Conservation (phyloP, 2,329 filamentous ascomycete species). For the Cladophialophora carrionii region DNA sequence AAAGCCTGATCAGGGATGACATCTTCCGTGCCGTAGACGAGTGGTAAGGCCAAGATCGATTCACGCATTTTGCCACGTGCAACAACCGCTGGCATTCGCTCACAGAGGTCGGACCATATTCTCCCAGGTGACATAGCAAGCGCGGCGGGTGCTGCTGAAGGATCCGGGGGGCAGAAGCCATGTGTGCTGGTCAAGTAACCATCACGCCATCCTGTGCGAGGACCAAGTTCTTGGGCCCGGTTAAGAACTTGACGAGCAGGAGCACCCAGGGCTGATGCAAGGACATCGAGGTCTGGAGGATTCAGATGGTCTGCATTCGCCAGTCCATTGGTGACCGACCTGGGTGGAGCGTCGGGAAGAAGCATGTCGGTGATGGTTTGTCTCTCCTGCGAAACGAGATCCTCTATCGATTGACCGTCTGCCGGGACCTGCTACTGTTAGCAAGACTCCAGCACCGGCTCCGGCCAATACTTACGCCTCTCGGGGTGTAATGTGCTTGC, state of each 20-base stretch:
- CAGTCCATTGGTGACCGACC: conserved; percentile 22
- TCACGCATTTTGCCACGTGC: conserved; percentile 27
- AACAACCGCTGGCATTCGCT: conserved; percentile 27
- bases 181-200: conserved; percentile 27
- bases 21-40: conserved; percentile 25
- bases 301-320: conserved; percentile 29
- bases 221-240: conserved; percentile 23
- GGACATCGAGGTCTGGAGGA: conserved; percentile 25
- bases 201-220: conserved; percentile 28
- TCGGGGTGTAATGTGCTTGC: conserved; percentile 22
- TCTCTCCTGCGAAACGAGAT: conserved; percentile 23
- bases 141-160: conserved; percentile 21
- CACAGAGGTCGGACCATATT: conserved; percentile 29
- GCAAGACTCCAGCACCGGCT: neutral
- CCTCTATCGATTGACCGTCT: conserved; percentile 21
- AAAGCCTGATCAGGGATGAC: conserved; percentile 27
- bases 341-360: conserved; percentile 20
- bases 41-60: conserved; percentile 21
- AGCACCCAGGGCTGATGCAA: conserved; percentile 26
- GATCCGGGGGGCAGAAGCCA: conserved; percentile 31
- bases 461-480: conserved; percentile 17
- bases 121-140: conserved; percentile 26
- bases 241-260: conserved; percentile 29
- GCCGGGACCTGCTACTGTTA: conserved; percentile 13
- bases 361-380: conserved; percentile 27